Evolutionary conservation across 805 yeast genomes (phyloP).

Genomic region (Candida bentonensis): DNA sequence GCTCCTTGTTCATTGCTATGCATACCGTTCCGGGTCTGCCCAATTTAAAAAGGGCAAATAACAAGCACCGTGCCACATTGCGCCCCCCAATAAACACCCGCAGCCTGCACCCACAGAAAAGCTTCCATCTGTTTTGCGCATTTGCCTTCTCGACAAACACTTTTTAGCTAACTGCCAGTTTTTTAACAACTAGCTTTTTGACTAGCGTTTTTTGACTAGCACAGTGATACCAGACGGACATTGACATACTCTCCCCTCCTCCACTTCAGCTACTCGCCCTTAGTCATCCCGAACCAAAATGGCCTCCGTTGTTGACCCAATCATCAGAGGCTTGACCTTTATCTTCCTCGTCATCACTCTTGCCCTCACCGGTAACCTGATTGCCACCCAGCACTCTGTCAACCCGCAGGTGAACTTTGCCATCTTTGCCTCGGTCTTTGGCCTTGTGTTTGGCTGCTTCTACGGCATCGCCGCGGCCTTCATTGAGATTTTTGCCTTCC

Average conservation of each 20-base stretch:
- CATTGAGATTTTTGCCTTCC: constrained; percentile 73
- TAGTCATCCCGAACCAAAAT: constrained; percentile 10
- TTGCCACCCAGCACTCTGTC: constrained; percentile 35
- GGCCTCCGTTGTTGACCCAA: constrained; percentile 62
- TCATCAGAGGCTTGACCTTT: constrained; percentile 63
- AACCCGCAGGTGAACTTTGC: constrained; percentile 76
- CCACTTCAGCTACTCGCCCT: too few relatives aligned
- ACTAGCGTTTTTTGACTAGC: too few relatives aligned
- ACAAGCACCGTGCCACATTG: not conserved
- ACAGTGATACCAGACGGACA: too few relatives aligned
- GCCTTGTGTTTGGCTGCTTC: constrained; percentile 62
- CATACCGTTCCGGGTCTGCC: not conserved
- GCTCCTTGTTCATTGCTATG: not conserved
- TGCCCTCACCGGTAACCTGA: constrained; percentile 80
- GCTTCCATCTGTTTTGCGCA: too few relatives aligned
- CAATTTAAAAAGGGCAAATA: not conserved
- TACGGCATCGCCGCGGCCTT: constrained; percentile 72
- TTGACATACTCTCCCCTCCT: too few relatives aligned
- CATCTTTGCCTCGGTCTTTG: constrained; percentile 80
- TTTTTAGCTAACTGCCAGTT: too few relatives aligned
- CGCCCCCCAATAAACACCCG: not conserved
- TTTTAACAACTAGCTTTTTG: too few relatives aligned
- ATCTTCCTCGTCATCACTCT: constrained; percentile 62
- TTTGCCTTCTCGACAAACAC: too few relatives aligned
- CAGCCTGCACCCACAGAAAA: too few relatives aligned